Evolutionary conservation across 331 rosid species (phyloP).

Genomic region (Quercus lobata): DNA sequence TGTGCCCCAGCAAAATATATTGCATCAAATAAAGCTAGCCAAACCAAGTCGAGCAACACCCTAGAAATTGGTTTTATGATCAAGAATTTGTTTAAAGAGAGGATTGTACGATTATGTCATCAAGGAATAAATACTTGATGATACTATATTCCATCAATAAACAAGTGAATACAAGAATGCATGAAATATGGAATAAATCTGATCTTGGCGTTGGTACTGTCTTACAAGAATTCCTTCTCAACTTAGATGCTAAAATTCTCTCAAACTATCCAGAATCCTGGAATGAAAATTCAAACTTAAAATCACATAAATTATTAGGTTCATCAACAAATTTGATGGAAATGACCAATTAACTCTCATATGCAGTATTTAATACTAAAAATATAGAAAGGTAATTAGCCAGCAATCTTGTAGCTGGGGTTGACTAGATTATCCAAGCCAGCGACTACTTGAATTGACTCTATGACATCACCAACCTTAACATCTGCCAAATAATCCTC

Average conservation of each 20-base stretch:
- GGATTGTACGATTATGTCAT: neutral
- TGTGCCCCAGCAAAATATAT: too few relatives aligned
- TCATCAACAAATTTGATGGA: slow-evolving; percentile 19
- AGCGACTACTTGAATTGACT: slow-evolving; percentile 83
- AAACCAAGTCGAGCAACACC: too few relatives aligned
- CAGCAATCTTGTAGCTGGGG: slow-evolving; percentile 95
- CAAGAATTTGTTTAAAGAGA: neutral
- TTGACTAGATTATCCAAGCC: slow-evolving; percentile 84
- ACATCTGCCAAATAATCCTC: slow-evolving; percentile 86
- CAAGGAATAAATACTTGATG: neutral
- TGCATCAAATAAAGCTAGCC: too few relatives aligned
- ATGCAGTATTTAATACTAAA: slow-evolving; percentile 5
- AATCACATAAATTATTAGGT: neutral
- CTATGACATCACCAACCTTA: slow-evolving; percentile 95
- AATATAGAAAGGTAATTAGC: slow-evolving; percentile 34
- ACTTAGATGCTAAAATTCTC: neutral
- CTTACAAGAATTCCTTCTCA: slow-evolving; percentile 1
- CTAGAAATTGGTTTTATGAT: too few relatives aligned
- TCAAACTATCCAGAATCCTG: slow-evolving; percentile 9
- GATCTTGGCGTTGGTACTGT: neutral
- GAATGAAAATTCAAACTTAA: slow-evolving; percentile 17
- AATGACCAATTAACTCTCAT: neutral
- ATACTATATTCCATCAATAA: neutral
- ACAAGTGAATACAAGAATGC: neutral
- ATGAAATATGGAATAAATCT: neutral